These are phyloP conservation scores for Lipomyces starkeyi DNA, from an alignment of 805 yeast species.

Conservation along the genomic window DNA sequence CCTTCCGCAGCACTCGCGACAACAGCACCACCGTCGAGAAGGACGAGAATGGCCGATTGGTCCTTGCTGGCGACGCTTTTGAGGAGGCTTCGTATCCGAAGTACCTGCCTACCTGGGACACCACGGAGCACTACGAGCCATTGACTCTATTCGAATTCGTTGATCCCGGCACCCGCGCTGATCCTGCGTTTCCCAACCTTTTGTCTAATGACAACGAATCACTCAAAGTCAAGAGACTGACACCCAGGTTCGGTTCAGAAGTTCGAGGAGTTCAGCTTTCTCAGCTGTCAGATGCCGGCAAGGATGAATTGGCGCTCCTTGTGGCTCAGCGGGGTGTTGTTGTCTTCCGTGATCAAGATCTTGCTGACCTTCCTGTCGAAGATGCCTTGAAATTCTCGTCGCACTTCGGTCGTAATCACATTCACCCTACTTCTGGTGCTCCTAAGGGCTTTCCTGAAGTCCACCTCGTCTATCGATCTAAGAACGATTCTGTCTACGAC, in stretches of 20 bases:
- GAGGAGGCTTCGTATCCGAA: constrained; percentile 52
- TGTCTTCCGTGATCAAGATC: constrained; percentile 72
- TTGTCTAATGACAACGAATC: constrained; percentile 48
- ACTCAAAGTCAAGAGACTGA: constrained; percentile 49
- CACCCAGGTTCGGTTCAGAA: constrained; percentile 76
- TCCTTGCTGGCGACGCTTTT: constrained; percentile 38
- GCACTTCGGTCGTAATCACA: constrained; percentile 72
- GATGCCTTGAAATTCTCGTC: constrained; percentile 56
- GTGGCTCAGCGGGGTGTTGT: constrained; percentile 79
- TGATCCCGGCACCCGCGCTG: constrained; percentile 74
- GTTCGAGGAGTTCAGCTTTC: constrained; percentile 68
- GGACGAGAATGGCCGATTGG: constrained; percentile 33
- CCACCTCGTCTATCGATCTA: constrained; percentile 63
- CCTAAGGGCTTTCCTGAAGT: constrained; percentile 64
- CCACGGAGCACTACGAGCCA: constrained; percentile 58
- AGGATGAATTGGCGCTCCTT: constrained; percentile 70
- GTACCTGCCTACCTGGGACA: constrained; percentile 73
- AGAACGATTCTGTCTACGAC: constrained; percentile 45
- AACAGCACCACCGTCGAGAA: constrained; percentile 32
- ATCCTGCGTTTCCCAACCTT: constrained; percentile 59
- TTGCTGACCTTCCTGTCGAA: constrained; percentile 51
- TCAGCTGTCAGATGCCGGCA: constrained; percentile 57
- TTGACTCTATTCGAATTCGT: constrained; percentile 60
- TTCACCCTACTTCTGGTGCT: constrained; percentile 77
- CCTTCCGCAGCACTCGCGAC: constrained; percentile 39